phyloP scores from a whole-genome alignment of 306 rosid genomes.

The Biancaea sappan region DNA sequence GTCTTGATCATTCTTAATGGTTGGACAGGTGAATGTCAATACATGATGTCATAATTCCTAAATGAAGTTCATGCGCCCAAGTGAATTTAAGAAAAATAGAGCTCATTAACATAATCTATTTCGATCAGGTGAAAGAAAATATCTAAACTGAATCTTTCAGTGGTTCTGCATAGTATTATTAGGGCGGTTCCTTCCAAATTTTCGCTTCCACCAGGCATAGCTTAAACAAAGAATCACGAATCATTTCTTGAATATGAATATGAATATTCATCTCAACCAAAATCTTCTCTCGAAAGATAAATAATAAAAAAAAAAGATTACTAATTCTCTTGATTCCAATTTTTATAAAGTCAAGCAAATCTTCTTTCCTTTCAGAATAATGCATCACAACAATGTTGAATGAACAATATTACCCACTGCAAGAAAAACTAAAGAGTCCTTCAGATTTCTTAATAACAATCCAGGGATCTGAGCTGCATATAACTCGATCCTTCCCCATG shows the following conservation, averaged over 20 bases:
- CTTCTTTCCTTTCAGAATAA: neutral
- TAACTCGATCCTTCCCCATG: neutral
- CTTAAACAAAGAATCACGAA: neutral
- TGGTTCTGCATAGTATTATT: neutral
- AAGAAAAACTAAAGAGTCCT: neutral
- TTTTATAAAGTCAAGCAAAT: neutral
- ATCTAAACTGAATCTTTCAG: neutral
- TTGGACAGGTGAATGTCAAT: neutral
- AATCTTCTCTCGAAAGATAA: neutral
- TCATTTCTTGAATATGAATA: neutral
- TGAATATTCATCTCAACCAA: neutral
- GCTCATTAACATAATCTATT: neutral
- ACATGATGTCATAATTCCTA: neutral
- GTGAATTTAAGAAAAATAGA: neutral
- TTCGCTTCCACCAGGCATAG: neutral
- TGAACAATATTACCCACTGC: neutral
- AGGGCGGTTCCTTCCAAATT: neutral
- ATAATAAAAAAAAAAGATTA: too few relatives aligned
- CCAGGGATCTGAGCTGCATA: slow-evolving; percentile 26
- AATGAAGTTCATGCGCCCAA: neutral
- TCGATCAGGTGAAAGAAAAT: neutral
- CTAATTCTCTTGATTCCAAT: neutral
- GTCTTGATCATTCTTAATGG: slow-evolving; percentile 4
- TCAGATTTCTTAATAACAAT: neutral
- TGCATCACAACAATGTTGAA: neutral